Base-by-base conservation (phyloP, 1,284 basidiomycete species). In the Cutaneotrichosporon cutaneum region DNA sequence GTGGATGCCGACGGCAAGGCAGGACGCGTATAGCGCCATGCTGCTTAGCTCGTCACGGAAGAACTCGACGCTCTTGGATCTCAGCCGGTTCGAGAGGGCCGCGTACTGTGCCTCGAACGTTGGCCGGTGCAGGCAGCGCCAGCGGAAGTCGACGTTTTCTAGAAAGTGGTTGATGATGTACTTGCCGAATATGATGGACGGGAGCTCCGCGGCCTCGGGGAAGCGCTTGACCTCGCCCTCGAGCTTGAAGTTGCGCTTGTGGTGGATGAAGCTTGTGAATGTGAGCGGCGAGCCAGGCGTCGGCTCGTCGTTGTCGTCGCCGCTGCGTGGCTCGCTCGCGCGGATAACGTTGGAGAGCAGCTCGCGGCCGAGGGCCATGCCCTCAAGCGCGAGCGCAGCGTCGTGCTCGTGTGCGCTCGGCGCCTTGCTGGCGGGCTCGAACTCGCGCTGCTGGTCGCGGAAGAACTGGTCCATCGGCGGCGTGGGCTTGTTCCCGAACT, bases 1-100 rank as follows among this genome's bases (percentile, higher is more conserved):
- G 59, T 70, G 69, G 35, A 70, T 59, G 16, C 65, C 65, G 16
- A 70, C 63, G 2, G 67, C 64, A 3, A 70, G 53, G 27, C 65
- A 68, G 2, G 69, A 32, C 4, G 67, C 62, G 48, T 70, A 70
- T 22, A 70, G 58, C 2, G 69, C 63, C 16, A 70, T 50, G 14
- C 64, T 67, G 21, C 56, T 45, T 13, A 70, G 61, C 33, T 70
- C 67, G 14, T 67, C 64, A 26, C 64, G 55, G 4, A 54, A 58
- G 39, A 67, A 61, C 13, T 66, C 59, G 53, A 55, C 36, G 10
- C 53, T 54, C 51, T 60, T 52, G 54, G 55, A 36, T 5, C 63
- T 36, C 42, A 66, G 42, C 11, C 65, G 58, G 26, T 51, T 33
- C n/a, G 62, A 67, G 21, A 70, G 63, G 16, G 57, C 62, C 11